phyloP scores from a whole-genome alignment of 805 yeast genomes.

The Komagataella mondaviorum region DNA sequence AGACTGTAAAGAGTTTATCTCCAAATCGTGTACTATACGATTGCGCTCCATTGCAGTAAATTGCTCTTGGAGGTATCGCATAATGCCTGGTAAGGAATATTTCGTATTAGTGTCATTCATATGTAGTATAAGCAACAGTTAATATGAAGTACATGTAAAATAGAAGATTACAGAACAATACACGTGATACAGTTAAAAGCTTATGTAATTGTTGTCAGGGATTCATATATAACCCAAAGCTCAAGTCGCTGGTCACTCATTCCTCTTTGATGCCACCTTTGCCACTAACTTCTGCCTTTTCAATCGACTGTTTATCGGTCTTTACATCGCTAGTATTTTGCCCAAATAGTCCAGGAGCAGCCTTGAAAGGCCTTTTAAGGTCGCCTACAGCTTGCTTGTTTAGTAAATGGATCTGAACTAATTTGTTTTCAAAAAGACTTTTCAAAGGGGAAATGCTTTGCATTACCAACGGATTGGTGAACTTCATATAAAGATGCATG shows the following conservation, averaged over 20 bases:
- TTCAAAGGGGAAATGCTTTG: constrained; percentile 87
- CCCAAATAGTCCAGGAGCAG: constrained; percentile 62
- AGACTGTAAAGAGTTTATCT: constrained; percentile 36
- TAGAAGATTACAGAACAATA: no score
- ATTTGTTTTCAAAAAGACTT: constrained; percentile 78
- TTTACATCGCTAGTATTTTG: constrained; percentile 34
- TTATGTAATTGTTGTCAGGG: not conserved
- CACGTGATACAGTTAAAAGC: not conserved
- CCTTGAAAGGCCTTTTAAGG: constrained; percentile 93
- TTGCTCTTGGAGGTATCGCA: constrained; percentile 45
- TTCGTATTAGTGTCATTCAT: constrained; percentile 4
- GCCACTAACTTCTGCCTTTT: constrained; percentile 76
- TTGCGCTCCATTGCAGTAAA: constrained; percentile 30
- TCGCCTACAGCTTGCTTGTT: constrained; percentile 78
- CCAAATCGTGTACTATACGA: constrained; percentile 38
- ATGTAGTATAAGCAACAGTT: not conserved
- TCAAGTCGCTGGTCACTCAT: constrained; percentile 19
- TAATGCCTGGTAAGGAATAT: constrained; percentile 42
- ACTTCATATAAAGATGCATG: constrained; percentile 96
- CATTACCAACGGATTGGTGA: constrained; percentile 93
- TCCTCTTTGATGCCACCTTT: constrained; percentile 83
- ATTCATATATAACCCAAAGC: no score
- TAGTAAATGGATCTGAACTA: constrained; percentile 82
- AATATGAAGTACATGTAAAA: not conserved
- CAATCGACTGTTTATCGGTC: constrained; percentile 81